Evolutionary conservation across 1,284 basidiomycete species (phyloP), one percentile per base, ranked within the genome.

Genomic region (Mycena sp.): DNA sequence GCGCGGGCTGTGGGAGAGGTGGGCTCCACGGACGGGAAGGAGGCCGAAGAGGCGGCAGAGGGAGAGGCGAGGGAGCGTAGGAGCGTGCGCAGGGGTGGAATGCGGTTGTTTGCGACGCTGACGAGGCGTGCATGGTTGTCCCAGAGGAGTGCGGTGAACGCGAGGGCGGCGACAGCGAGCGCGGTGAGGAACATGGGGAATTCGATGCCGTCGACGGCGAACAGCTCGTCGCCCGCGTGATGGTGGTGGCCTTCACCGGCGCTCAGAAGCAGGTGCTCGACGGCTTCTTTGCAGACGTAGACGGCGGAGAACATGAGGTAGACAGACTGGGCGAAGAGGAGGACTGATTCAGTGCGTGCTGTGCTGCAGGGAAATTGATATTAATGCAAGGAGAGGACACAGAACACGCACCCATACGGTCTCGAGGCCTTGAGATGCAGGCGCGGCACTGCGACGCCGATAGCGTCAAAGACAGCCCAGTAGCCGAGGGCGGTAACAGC

Each of bases 381-480:
- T 14, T 35, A 14, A 14, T 9, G 14, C 7, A 35, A 35, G 32
- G 14, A 7, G 32, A 35, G 32, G 32, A 14, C 32, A 35, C 7
- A 35, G 14, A 35, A 35, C 32, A 35, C 32, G 9, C 9, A 35
- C 32, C 32, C 67, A 59, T 43, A 76, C 62, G 45, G 64, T 58
- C 58, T 56, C 12, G 51, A 61, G 41, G 52, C 62, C 28, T 26
- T 49, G 37, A 61, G 57, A 16, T 23, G 58, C 56, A 68, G 17
- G 46, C 61, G 61, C 10, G 64, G 64, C 19, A 90, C 71, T 6
- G 82, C 87, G 4, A 95, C 84, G 0, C 94, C 94, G 68, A 95
- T 82, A 3, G 95, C 87, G 74, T 99, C 97, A 72, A 99, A 99
- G 1, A 99, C 95, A 29, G 98, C 88, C 84, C 98, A 92, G 74